phyloP scores from a whole-genome alignment of 148 eudicot genomes.

The Camellia sinensis region DNA sequence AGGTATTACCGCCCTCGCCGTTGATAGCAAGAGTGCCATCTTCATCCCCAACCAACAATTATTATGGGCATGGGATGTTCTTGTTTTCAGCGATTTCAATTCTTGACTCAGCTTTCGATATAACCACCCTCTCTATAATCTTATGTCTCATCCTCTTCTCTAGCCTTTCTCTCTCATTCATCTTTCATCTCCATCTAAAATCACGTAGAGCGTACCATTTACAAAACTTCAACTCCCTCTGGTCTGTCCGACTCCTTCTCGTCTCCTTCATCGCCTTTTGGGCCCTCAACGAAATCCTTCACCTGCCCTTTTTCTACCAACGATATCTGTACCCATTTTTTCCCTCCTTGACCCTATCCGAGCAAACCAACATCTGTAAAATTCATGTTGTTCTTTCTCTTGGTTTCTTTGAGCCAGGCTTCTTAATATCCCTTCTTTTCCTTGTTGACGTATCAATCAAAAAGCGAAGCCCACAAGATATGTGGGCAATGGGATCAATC shows the following conservation, averaged over 20 bases:
- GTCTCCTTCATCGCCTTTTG: constrained; percentile 39
- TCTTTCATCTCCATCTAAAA: constrained; percentile 43
- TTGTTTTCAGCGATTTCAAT: constrained; percentile 20
- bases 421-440: constrained; percentile 50
- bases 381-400: constrained; percentile 51
- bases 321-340: constrained; percentile 24
- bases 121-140: constrained; percentile 34
- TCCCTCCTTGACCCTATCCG: constrained; percentile 22
- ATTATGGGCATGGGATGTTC: not conserved
- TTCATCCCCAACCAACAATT: not conserved
- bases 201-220: constrained; percentile 36
- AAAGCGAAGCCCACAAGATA: constrained; percentile 27
- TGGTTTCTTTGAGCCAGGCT: constrained; percentile 71
- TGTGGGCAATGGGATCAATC: constrained; percentile 34
- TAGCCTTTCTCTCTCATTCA: constrained; percentile 36
- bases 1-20: not conserved
- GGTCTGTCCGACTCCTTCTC: constrained; percentile 54
- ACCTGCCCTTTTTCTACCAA: constrained; percentile 40
- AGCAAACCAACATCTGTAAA: constrained; percentile 45
- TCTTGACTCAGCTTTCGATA: constrained; percentile 33
- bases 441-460: constrained; percentile 50
- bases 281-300: constrained; percentile 45
- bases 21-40: not conserved
- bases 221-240: constrained; percentile 46
- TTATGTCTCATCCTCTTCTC: constrained; percentile 38